Evolutionary conservation across 352 stramenopile species (phyloP).

Genomic region (Globisporangium polare): DNA sequence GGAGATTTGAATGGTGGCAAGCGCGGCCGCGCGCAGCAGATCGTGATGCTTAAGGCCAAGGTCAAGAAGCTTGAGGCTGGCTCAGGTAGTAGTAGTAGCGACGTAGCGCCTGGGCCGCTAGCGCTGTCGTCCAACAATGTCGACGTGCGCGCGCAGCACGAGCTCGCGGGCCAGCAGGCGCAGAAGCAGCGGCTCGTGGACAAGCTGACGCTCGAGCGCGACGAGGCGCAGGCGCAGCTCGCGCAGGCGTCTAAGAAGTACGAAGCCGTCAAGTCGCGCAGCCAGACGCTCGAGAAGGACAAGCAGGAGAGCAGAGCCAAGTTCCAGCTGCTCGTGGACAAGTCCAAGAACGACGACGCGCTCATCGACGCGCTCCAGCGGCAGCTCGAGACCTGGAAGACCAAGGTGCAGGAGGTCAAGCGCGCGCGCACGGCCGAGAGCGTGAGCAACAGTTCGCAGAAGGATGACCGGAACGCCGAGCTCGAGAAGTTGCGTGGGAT

Average conservation of each 20-base stretch:
- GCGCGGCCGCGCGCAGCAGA: slow-evolving; percentile 73
- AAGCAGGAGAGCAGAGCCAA: slow-evolving; percentile 59
- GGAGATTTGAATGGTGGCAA: slow-evolving; percentile 24
- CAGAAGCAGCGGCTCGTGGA: slow-evolving; percentile 63
- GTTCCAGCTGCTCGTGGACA: slow-evolving; percentile 70
- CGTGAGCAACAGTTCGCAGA: slow-evolving; percentile 9
- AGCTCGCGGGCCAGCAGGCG: slow-evolving; percentile 46
- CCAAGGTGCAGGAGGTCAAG: slow-evolving; percentile 47
- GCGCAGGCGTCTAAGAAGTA: slow-evolving; percentile 59
- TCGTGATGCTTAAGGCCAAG: slow-evolving; percentile 81
- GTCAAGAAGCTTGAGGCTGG: slow-evolving; percentile 65
- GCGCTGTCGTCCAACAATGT: slow-evolving; percentile 27
- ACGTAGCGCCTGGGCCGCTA: not conserved
- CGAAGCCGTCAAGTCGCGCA: slow-evolving; percentile 59
- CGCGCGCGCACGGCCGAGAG: slow-evolving; percentile 67
- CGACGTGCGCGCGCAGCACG: slow-evolving; percentile 60
- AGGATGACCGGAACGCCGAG: slow-evolving; percentile 37
- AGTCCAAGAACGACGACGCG: slow-evolving; percentile 76
- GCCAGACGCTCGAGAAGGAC: slow-evolving; percentile 73
- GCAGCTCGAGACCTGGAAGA: slow-evolving; percentile 64
- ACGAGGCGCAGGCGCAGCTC: slow-evolving; percentile 52
- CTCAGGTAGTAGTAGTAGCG: not conserved
- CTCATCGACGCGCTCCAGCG: slow-evolving; percentile 72
- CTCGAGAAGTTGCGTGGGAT: slow-evolving; percentile 41
- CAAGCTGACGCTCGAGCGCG: slow-evolving; percentile 48